Percentiles rank a stretch among this genome's conserved stretches.
phyloP scores from a whole-genome alignment of 2,329 filamentous ascomycete species.

The Macroventuria anomochaeta region DNA sequence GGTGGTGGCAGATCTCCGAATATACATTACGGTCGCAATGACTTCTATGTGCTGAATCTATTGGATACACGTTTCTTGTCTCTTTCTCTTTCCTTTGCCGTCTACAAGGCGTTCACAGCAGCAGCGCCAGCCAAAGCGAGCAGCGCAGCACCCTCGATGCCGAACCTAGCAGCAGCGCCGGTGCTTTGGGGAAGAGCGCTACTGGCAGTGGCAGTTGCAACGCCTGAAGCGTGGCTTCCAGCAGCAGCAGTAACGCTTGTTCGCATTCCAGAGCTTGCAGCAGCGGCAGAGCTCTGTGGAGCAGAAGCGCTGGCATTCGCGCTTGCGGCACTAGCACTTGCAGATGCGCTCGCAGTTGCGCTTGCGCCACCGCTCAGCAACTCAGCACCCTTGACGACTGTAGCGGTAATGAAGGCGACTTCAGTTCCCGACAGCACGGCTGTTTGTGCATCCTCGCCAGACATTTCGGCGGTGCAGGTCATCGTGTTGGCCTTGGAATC shows the following conservation, averaged over 20 bases:
- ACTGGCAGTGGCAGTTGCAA: constrained; percentile 11
- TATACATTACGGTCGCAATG: constrained; percentile 5
- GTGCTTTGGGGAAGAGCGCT: constrained; percentile 24
- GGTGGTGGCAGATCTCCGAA: no score
- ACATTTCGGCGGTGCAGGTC: constrained; percentile 34
- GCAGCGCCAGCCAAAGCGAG: constrained; percentile 33
- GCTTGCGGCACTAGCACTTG: constrained; percentile 3
- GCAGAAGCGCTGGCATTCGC: constrained; percentile 8
- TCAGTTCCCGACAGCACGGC: constrained; percentile 26
- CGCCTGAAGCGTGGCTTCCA: constrained; percentile 9
- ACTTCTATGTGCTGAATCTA: not conserved
- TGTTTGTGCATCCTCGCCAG: constrained; percentile 26
- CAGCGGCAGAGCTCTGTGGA: constrained; percentile 7
- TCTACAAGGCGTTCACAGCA: constrained; percentile 27
- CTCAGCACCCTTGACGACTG: constrained; percentile 32
- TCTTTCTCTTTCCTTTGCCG: not conserved
- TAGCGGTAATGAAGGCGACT: constrained; percentile 30
- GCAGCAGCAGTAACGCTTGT: constrained; percentile 16
- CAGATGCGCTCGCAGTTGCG: constrained; percentile 16
- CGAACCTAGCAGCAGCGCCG: constrained; percentile 30
- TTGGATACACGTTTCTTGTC: not conserved
- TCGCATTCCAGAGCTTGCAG: constrained; percentile 13
- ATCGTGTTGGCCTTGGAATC: constrained; percentile 29
- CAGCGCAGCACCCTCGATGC: constrained; percentile 27
- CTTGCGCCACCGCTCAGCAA: constrained; percentile 28